A percentile compares a stretch with the other conserved stretches of the same genome.
Conservation (phyloP, 2,329 filamentous ascomycete genomes). For the Colletotrichum tamarilloi region DNA sequence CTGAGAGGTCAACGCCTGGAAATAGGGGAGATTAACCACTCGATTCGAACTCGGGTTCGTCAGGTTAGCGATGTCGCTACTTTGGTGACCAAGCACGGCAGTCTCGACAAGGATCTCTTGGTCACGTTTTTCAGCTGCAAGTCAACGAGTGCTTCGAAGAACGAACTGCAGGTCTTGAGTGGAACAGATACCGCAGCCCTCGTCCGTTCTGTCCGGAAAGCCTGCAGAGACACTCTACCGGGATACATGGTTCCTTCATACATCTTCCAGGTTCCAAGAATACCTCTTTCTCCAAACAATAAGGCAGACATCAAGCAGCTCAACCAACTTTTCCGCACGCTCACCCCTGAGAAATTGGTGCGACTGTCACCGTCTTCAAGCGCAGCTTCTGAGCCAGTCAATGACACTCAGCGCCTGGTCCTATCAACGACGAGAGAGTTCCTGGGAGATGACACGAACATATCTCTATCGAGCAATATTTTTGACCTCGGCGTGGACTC, state of each 20-base stretch:
- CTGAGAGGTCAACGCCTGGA: constrained; percentile 89
- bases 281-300: constrained; percentile 90
- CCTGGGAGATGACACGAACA: constrained; percentile 53
- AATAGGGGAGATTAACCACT: constrained; percentile 89
- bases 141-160: not conserved
- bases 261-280: constrained; percentile 74
- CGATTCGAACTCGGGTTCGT: constrained; percentile 71
- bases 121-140: constrained; percentile 76
- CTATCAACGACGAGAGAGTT: constrained; percentile 65
- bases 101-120: constrained; percentile 83
- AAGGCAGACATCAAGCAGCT: constrained; percentile 83
- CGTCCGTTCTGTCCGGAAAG: constrained; percentile 46
- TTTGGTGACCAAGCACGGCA: constrained; percentile 75
- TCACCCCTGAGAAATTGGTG: constrained; percentile 72
- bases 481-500: constrained; percentile 92
- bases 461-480: constrained; percentile 72
- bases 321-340: constrained; percentile 70
- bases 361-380: constrained; percentile 51
- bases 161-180: constrained; percentile 40
- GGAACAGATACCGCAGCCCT: not conserved
- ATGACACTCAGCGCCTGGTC: constrained; percentile 58
- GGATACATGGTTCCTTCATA: constrained; percentile 94
- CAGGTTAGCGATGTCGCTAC: constrained; percentile 78
- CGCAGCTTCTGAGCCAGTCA: constrained; percentile 39
- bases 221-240: constrained; percentile 78